Percentiles rank a stretch among this genome's conserved stretches.
Conservation (phyloP, 2,329 filamentous ascomycete genomes). For the Fusarium gaditjirri region DNA sequence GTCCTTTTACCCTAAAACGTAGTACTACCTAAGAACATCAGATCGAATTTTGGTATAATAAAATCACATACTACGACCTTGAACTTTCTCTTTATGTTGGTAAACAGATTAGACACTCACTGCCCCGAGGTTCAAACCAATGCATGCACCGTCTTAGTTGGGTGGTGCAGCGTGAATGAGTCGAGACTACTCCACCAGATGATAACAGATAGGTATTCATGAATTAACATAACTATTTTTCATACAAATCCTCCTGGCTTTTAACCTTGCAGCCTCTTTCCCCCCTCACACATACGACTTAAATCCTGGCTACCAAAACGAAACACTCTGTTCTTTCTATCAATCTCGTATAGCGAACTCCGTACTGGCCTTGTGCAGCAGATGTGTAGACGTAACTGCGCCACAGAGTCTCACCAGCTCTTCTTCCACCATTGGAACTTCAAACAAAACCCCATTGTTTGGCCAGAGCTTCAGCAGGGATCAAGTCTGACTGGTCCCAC, state of each 20-base stretch:
- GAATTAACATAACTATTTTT: not conserved
- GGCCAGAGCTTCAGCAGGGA: conserved; percentile 36
- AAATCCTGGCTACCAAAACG: not conserved
- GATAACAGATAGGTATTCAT: not conserved
- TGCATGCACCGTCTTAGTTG: too few relatives aligned
- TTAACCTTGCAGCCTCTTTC: not conserved
- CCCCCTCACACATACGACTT: not conserved
- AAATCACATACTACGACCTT: too few relatives aligned
- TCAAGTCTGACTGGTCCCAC: conserved; percentile 6
- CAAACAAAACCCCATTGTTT: conserved; percentile 16
- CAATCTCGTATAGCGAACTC: not conserved
- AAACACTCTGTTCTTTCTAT: not conserved
- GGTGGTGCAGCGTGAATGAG: not conserved
- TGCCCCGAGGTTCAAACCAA: not conserved
- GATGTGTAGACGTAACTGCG: conserved; percentile 1
- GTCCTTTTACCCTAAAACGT: not conserved
- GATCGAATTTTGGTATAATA: not conserved
- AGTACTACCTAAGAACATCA: not conserved
- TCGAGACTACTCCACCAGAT: not conserved
- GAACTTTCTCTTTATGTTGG: too few relatives aligned
- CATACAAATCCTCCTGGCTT: not conserved
- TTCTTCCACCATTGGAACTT: not conserved
- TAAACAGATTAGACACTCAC: too few relatives aligned
- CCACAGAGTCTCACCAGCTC: conserved; percentile 1
- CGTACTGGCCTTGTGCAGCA: not conserved